Evolutionary conservation across 306 rosid genomes (phyloP).

Genomic region (Hippophae tibetana): DNA sequence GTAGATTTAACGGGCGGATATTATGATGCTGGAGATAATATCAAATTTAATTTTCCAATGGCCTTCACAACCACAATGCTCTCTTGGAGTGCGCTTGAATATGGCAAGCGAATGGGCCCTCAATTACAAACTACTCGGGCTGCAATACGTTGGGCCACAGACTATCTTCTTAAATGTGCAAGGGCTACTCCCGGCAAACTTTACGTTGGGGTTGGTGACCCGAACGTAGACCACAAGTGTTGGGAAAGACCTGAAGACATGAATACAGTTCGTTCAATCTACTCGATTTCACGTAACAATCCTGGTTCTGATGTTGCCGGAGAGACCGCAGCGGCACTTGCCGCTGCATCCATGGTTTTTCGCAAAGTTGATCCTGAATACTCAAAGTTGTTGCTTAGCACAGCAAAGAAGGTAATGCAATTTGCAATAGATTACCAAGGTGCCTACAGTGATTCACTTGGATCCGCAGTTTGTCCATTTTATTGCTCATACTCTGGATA

Average conservation of each 20-base stretch:
- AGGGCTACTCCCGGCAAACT: slow-evolving; percentile 54
- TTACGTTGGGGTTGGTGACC: slow-evolving; percentile 86
- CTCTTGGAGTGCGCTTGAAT: slow-evolving; percentile 76
- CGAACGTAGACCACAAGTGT: slow-evolving; percentile 68
- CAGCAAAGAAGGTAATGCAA: slow-evolving; percentile 56
- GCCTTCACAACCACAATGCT: slow-evolving; percentile 82
- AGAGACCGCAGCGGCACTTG: slow-evolving; percentile 84
- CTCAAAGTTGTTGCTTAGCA: slow-evolving; percentile 42
- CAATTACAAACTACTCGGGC: slow-evolving; percentile 39
- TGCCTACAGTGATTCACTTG: slow-evolving; percentile 71
- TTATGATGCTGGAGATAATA: slow-evolving; percentile 92
- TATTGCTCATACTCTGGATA: slow-evolving; percentile 93
- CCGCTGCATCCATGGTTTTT: slow-evolving; percentile 81
- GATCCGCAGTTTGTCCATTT: slow-evolving; percentile 82
- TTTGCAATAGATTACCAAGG: slow-evolving; percentile 69
- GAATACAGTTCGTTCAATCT: slow-evolving; percentile 54
- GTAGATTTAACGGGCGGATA: slow-evolving; percentile 89
- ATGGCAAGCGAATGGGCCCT: slow-evolving; percentile 64
- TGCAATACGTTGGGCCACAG: slow-evolving; percentile 73
- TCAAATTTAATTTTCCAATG: slow-evolving; percentile 91
- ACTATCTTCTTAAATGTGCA: slow-evolving; percentile 74
- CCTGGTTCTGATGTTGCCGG: slow-evolving; percentile 92
- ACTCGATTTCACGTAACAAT: slow-evolving; percentile 47
- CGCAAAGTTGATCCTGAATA: slow-evolving; percentile 52
- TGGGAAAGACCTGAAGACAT: slow-evolving; percentile 98